phyloP scores from a whole-genome alignment of 768 basidiomycete genomes.

The Rhodotorula taiwanensis region DNA sequence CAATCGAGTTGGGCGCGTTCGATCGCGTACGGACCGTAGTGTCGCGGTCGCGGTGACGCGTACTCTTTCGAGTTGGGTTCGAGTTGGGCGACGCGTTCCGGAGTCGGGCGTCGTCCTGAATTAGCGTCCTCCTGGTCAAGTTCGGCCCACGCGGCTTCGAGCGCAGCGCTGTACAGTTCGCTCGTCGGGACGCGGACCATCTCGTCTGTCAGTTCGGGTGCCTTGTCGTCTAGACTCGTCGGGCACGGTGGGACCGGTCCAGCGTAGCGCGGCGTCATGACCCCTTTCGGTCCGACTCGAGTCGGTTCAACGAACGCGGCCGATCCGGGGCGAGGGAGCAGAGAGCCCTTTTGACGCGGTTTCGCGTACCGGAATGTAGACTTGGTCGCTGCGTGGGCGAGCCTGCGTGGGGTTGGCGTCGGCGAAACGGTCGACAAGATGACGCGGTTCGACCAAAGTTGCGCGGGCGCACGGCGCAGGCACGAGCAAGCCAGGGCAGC shows the following conservation, averaged over 20 bases:
- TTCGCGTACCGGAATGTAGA: too few species aligned
- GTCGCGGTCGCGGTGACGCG: conserved; percentile 6
- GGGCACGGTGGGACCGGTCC: conserved; percentile 8
- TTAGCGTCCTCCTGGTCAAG: conserved; percentile 15
- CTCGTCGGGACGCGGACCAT: conserved; percentile 35
- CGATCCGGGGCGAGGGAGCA: conserved; percentile 25
- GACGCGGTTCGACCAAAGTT: too few species aligned
- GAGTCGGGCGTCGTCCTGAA: background rate
- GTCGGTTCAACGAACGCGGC: conserved; percentile 1
- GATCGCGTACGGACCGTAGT: conserved; percentile 19
- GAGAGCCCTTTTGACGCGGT: conserved; percentile 14
- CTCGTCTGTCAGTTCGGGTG: conserved; percentile 23
- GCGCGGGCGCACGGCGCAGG: too few species aligned
- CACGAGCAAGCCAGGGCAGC: too few species aligned
- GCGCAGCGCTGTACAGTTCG: conserved; percentile 37
- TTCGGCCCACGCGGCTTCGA: conserved; percentile 5
- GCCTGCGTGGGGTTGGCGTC: too few species aligned
- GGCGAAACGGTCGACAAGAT: too few species aligned
- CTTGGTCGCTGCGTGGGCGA: too few species aligned
- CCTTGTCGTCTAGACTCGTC: background rate
- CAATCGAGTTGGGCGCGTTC: conserved; percentile 37
- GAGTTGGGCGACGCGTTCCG: conserved; percentile 1
- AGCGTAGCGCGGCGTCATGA: conserved; percentile 16
- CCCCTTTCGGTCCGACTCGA: too few species aligned
- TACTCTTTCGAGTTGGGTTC: conserved; percentile 12